Conservation (phyloP, 805 yeast species). For the Cyberlindnera mrakii region DNA sequence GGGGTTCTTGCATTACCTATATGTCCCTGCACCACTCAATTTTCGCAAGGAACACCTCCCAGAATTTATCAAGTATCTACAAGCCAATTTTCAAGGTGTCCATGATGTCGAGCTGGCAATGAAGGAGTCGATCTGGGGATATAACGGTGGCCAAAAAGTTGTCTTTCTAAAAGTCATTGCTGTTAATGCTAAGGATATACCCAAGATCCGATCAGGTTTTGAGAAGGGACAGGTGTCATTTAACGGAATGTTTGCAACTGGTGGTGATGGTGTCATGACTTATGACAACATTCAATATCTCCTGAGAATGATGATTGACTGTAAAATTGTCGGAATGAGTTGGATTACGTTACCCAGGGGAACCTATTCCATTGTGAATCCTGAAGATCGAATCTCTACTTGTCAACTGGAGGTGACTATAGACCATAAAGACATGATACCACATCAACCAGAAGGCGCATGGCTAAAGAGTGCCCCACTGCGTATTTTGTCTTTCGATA, state of each 20-base stretch:
- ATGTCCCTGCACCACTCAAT: conserved; percentile 84
- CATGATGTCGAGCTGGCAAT: conserved; percentile 55
- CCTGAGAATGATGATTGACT: conserved; percentile 85
- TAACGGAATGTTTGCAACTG: conserved; percentile 55
- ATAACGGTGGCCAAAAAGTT: conserved; percentile 65
- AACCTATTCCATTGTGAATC: conserved; percentile 48
- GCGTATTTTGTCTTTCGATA: conserved; percentile 90
- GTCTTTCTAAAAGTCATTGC: conserved; percentile 76
- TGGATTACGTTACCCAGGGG: conserved; percentile 88
- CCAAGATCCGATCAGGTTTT: conserved; percentile 69
- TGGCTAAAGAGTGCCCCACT: conserved; percentile 92
- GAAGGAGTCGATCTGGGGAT: conserved; percentile 94
- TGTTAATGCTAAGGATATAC: conserved; percentile 58
- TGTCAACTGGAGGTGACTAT: conserved; percentile 83
- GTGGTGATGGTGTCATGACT: conserved; percentile 50
- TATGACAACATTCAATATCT: conserved; percentile 88
- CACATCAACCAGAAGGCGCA: conserved; percentile 89
- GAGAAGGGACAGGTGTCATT: conserved; percentile 74
- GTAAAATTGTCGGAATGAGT: conserved; percentile 91
- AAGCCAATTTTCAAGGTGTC: conserved; percentile 47
- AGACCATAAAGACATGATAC: conserved; percentile 57
- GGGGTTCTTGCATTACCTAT: conserved; percentile 85
- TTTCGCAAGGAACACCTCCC: conserved; percentile 52
- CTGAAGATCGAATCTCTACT: conserved; percentile 46
- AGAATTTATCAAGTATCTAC: conserved; percentile 40